A percentile compares a stretch with the other conserved stretches of the same genome.
phyloP scores from a whole-genome alignment of 2,329 filamentous ascomycete species.

The Pyrenophora teres region DNA sequence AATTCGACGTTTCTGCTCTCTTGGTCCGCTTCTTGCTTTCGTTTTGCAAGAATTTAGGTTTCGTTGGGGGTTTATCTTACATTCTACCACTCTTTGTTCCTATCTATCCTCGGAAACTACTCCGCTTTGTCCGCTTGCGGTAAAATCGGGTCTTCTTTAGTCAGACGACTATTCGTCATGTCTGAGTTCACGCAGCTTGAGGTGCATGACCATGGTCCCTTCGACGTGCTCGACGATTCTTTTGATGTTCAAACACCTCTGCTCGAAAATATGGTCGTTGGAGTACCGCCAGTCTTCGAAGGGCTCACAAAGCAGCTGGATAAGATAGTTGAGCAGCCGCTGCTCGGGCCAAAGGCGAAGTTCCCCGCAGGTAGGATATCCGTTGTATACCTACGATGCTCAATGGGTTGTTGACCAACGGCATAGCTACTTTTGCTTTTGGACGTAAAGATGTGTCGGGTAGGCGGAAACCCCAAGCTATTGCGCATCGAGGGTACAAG shows the following conservation, averaged over 20 bases:
- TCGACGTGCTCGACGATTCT: slow-evolving; percentile 28
- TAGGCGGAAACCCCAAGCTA: slow-evolving; percentile 66
- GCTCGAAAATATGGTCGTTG: slow-evolving; percentile 45
- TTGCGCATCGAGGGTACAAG: slow-evolving; percentile 81
- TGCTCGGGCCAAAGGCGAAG: slow-evolving; percentile 36
- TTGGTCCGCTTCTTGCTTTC: neutral
- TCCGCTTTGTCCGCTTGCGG: slow-evolving; percentile 17
- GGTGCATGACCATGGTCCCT: slow-evolving; percentile 18
- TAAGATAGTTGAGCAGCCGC: slow-evolving; percentile 43
- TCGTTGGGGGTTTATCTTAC: neutral
- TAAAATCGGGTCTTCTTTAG: slow-evolving; percentile 13
- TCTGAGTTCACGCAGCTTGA: slow-evolving; percentile 18
- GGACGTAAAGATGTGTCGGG: slow-evolving; percentile 44
- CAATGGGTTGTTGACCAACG: slow-evolving; percentile 19
- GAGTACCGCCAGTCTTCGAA: slow-evolving; percentile 44
- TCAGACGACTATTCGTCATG: slow-evolving; percentile 21
- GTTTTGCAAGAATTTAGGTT: neutral
- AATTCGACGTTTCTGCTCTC: neutral
- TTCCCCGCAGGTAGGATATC: slow-evolving; percentile 34
- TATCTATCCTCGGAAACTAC: slow-evolving; percentile 15
- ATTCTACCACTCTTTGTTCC: neutral
- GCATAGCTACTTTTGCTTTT: slow-evolving; percentile 42
- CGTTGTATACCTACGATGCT: neutral
- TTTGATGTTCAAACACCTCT: slow-evolving; percentile 40
- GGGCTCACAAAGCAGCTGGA: slow-evolving; percentile 42